Conservation (phyloP, 2,329 filamentous ascomycete genomes). For the Raffaelea albimanens region DNA sequence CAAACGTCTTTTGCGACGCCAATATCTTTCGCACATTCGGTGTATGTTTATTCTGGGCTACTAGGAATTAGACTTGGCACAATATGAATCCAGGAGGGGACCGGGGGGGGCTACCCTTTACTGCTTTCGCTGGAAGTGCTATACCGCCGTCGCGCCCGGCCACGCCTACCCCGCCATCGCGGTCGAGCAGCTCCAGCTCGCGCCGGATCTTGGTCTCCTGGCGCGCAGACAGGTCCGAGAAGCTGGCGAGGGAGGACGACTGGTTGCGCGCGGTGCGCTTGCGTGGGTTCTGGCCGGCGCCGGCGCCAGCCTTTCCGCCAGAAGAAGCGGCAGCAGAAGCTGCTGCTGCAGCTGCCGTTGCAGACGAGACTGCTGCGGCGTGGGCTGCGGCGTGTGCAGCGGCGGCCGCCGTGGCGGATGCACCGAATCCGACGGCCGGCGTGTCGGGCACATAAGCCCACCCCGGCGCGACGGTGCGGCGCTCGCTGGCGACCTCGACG, state of each 20-base stretch:
- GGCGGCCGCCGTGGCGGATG: conserved; percentile 55
- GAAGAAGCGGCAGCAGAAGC: conserved; percentile 23
- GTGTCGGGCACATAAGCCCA: conserved; percentile 88
- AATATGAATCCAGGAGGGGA: background rate
- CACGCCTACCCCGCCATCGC: conserved; percentile 52
- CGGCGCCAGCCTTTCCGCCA: conserved; percentile 21
- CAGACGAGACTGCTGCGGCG: conserved; percentile 48
- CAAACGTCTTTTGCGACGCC: conserved; percentile 72
- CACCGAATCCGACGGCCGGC: conserved; percentile 36
- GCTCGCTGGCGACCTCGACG: conserved; percentile 67
- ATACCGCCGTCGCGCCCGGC: conserved; percentile 55
- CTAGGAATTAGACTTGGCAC: background rate
- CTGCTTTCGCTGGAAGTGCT: conserved; percentile 49
- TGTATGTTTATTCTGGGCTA: conserved; percentile 49
- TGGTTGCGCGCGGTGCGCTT: conserved; percentile 58
- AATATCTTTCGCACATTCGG: conserved; percentile 67
- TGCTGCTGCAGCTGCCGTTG: conserved; percentile 41
- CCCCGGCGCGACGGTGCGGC: conserved; percentile 64
- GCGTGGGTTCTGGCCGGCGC: conserved; percentile 41
- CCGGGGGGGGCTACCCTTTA: conserved; percentile 5
- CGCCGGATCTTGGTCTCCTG: conserved; percentile 75
- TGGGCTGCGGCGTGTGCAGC: conserved; percentile 38
- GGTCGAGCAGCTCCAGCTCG: conserved; percentile 73
- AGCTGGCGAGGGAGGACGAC: conserved; percentile 13
- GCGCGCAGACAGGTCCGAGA: conserved; percentile 60